Conservation (phyloP, 306 rosid species). For the Trichosanthes truncata region DNA sequence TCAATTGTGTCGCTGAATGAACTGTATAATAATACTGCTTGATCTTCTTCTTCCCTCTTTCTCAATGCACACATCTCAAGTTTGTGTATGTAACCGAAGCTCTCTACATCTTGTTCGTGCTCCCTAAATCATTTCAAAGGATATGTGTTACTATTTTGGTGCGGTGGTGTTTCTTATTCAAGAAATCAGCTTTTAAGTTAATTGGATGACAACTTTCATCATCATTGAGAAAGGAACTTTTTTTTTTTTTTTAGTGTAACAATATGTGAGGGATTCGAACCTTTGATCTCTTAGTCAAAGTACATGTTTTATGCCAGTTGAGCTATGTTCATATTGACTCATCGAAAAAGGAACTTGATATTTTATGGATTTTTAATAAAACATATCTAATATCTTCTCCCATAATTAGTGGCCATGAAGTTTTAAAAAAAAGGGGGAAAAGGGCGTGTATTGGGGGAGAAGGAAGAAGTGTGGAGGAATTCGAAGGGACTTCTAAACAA, state of each 20-base stretch:
- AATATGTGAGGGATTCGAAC: too few species aligned
- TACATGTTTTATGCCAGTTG: too few species aligned
- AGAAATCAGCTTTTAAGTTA: not conserved
- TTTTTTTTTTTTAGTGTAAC: too few species aligned
- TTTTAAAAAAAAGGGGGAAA: too few species aligned
- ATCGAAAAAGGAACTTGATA: too few species aligned
- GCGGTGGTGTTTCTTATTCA: not conserved
- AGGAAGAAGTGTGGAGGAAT: too few species aligned
- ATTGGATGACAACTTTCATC: not conserved
- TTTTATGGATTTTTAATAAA: too few species aligned
- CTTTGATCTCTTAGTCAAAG: too few species aligned
- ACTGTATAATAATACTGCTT: not conserved
- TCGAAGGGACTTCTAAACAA: too few species aligned
- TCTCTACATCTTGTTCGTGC: not conserved
- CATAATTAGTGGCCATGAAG: not conserved
- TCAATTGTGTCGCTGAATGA: not conserved
- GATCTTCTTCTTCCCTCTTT: not conserved
- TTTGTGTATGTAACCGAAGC: conserved; percentile 6
- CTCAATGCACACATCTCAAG: not conserved
- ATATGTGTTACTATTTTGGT: not conserved
- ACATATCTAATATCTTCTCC: not conserved
- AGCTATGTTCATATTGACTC: too few species aligned
- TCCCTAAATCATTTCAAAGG: not conserved
- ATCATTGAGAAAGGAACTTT: not conserved
- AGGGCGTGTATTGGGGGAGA: too few species aligned